Percentiles rank a stretch among this genome's conserved stretches.
These are phyloP conservation scores for Debaryomyces robertsiae DNA, from an alignment of 1,139 yeast genomes.

Conservation along the genomic window DNA sequence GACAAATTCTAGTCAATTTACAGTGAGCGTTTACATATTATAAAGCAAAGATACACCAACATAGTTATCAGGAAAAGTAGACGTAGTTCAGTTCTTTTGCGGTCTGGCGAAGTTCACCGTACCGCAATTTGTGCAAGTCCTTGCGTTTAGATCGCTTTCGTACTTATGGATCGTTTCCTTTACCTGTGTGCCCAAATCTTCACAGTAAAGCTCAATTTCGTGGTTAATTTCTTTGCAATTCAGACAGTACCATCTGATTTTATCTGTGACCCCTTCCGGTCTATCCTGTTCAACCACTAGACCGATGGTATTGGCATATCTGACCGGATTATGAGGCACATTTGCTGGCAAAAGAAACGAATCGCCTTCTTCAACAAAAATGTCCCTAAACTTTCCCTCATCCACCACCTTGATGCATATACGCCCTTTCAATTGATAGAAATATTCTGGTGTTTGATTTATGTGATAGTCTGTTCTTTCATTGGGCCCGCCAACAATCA, in stretches of 20 bases:
- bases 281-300: conserved; percentile 94
- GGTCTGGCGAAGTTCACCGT: conserved; percentile 67
- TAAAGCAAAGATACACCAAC: conserved; percentile 14
- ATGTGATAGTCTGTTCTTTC: conserved; percentile 92
- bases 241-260: conserved; percentile 84
- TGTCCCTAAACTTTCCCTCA: conserved; percentile 69
- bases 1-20: conserved; percentile 2
- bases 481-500: conserved; percentile 96
- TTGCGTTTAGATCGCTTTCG: conserved; percentile 60
- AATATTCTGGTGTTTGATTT: conserved; percentile 94
- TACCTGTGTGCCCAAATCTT: conserved; percentile 87
- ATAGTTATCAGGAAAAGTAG: conserved; percentile 11
- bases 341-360: conserved; percentile 83
- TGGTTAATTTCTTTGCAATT: conserved; percentile 65
- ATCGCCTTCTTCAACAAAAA: conserved; percentile 81
- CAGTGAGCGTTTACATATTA: conserved; percentile 9
- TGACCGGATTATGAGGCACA: conserved; percentile 87
- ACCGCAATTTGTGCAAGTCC: conserved; percentile 79
- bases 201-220: conserved; percentile 72
- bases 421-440: conserved; percentile 81
- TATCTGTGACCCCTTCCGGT: conserved; percentile 68
- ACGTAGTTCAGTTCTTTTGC: conserved; percentile 18
- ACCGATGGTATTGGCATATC: conserved; percentile 85
- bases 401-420: conserved; percentile 89
- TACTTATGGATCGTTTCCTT: conserved; percentile 77